Evolutionary conservation across 75 land plant species (phyloP).

Genomic region (Picea glauca): DNA sequence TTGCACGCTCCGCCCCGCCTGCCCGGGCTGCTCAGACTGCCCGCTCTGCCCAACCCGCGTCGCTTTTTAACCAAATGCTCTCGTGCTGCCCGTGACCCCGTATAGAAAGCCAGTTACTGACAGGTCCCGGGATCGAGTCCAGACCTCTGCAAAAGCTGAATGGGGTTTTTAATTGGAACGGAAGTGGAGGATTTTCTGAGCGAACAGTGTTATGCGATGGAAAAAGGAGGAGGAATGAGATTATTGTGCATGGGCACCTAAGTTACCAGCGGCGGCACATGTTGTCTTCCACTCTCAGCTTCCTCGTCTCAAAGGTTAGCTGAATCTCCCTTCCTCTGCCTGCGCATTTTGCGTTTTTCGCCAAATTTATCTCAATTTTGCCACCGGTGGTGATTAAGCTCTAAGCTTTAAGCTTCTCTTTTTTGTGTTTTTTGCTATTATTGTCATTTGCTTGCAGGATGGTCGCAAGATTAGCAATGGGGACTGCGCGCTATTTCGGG

Average conservation of each 20-base stretch:
- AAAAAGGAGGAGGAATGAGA: not conserved
- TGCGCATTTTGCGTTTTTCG: not conserved
- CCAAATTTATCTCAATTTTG: not conserved
- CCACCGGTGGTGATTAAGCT: not conserved
- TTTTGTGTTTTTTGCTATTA: not conserved
- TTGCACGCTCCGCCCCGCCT: not conserved
- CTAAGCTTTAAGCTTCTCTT: not conserved
- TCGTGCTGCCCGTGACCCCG: not conserved
- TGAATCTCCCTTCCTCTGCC: not conserved
- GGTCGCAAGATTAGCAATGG: conserved; percentile 42
- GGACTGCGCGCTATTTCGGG: conserved; percentile 47
- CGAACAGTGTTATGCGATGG: not conserved
- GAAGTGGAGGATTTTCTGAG: not conserved
- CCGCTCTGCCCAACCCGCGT: not conserved
- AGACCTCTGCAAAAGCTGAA: not conserved
- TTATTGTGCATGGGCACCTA: not conserved
- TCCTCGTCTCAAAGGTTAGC: not conserved
- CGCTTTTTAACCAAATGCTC: not conserved
- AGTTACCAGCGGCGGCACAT: not conserved
- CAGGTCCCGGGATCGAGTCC: not conserved
- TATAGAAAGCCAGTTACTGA: not conserved
- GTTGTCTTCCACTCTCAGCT: not conserved
- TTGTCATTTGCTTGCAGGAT: conserved; percentile 19
- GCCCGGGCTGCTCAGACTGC: not conserved
- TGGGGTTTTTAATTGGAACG: no score